Evolutionary conservation across 306 rosid genomes (phyloP).

Genomic region (Lupinus albus): DNA sequence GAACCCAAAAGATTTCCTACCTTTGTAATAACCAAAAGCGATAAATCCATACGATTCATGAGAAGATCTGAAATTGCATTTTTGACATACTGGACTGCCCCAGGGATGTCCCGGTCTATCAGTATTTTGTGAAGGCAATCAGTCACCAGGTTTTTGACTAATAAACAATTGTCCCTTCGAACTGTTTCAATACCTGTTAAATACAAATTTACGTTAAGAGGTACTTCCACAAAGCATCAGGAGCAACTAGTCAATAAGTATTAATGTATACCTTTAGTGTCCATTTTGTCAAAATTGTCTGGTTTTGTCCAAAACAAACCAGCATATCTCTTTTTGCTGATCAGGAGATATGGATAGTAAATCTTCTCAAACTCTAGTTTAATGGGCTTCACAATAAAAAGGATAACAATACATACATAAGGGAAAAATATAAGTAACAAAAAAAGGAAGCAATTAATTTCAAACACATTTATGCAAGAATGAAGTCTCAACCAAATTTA

Average conservation of each 20-base stretch:
- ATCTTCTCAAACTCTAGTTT: conserved; percentile 96
- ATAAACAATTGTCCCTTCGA: conserved; percentile 92
- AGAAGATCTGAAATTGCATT: conserved; percentile 95
- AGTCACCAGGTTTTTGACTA: conserved; percentile 92
- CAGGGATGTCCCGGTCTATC: conserved; percentile 85
- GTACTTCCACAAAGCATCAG: conserved; percentile 16
- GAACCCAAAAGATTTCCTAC: conserved; percentile 45
- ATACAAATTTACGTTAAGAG: conserved; percentile 33
- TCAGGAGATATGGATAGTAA: conserved; percentile 89
- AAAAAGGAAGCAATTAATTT: conserved; percentile 23
- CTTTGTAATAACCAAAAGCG: conserved; percentile 95
- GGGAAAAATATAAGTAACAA: conserved; percentile 11
- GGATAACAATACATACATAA: conserved; percentile 32
- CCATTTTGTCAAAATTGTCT: conserved; percentile 87
- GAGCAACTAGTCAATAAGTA: conserved; percentile 22
- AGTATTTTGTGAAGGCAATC: conserved; percentile 90
- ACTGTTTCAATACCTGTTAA: conserved; percentile 91
- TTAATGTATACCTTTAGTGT: conserved; percentile 76
- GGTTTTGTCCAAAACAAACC: conserved; percentile 93
- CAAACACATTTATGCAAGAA: conserved; percentile 24
- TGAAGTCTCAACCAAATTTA: conserved; percentile 31
- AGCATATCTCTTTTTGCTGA: conserved; percentile 98
- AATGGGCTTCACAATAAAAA: conserved; percentile 75
- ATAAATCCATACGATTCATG: conserved; percentile 96
- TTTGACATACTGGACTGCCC: conserved; percentile 91